phyloP scores from a whole-genome alignment of 139 green algal genomes.

The Nannochloris sp. region DNA sequence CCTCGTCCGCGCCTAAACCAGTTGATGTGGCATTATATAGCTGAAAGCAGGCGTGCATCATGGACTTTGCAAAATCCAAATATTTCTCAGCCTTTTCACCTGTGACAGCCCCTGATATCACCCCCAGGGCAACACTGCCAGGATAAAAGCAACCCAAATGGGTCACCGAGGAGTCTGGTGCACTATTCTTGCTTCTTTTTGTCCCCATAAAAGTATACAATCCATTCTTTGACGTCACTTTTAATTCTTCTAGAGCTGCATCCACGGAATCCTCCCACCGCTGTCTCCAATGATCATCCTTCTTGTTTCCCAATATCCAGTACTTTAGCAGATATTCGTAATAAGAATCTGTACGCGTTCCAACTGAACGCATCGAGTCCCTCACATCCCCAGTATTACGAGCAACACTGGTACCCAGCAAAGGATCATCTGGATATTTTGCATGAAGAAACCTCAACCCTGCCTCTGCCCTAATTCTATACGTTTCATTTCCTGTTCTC shows the following conservation, averaged over 20 bases:
- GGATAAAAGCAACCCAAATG: constrained; percentile 82
- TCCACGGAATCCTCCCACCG: constrained; percentile 9
- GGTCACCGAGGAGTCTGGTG: constrained; percentile 43
- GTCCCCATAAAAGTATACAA: constrained; percentile 3
- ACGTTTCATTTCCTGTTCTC: constrained; percentile 45
- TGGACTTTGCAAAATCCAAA: constrained; percentile 31
- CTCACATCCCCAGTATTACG: not conserved
- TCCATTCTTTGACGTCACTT: not conserved
- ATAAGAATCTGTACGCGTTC: constrained; percentile 60
- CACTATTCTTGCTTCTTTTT: constrained; percentile 56
- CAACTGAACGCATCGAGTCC: constrained; percentile 6
- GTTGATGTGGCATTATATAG: constrained; percentile 32
- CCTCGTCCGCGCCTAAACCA: constrained; percentile 47
- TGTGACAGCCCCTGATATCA: constrained; percentile 21
- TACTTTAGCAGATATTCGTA: constrained; percentile 76
- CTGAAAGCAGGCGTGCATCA: constrained; percentile 42
- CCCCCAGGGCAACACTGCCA: constrained; percentile 63
- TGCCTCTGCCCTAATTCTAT: constrained; percentile 22
- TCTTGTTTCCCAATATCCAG: constrained; percentile 24
- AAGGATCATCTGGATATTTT: constrained; percentile 2
- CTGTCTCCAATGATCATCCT: constrained; percentile 13
- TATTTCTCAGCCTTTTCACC: constrained; percentile 30
- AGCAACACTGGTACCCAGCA: not conserved
- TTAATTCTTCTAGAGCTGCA: not conserved
- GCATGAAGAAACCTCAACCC: constrained; percentile 18